Conservation (phyloP, 495 filamentous ascomycete genomes). For the Hapsidospora chrysogenum region DNA sequence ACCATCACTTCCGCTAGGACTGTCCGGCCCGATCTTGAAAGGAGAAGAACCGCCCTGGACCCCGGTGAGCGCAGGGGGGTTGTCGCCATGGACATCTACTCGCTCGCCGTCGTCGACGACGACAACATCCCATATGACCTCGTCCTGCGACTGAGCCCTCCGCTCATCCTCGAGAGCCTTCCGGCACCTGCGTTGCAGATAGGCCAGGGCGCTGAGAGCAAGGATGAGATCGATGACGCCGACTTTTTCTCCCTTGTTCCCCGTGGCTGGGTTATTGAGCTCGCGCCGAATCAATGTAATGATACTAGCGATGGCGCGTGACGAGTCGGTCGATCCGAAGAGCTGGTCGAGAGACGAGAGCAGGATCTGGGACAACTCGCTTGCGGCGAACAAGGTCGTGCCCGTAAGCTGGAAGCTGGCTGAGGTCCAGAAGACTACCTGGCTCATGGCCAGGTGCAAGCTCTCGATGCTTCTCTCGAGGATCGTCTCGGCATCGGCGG, state of each 20-base stretch:
- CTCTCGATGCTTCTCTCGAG: constrained; percentile 46
- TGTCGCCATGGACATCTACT: constrained; percentile 34
- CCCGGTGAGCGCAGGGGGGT: constrained; percentile 17
- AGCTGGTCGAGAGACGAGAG: constrained; percentile 55
- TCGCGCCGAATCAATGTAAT: constrained; percentile 57
- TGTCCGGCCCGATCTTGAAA: constrained; percentile 4
- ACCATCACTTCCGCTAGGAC: too few species aligned
- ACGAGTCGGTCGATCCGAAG: constrained; percentile 63
- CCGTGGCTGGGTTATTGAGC: constrained; percentile 45
- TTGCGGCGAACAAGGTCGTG: constrained; percentile 41
- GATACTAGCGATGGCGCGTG: constrained; percentile 64
- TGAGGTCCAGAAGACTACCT: constrained; percentile 48
- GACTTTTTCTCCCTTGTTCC: constrained; percentile 40
- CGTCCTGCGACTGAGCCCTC: constrained; percentile 34
- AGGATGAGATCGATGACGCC: constrained; percentile 48
- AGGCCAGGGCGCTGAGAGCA: constrained; percentile 52
- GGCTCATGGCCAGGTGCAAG: constrained; percentile 45
- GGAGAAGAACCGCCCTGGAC: constrained; percentile 6
- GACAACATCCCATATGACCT: constrained; percentile 67
- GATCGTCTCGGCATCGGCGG: constrained; percentile 42
- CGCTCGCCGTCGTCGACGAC: constrained; percentile 46
- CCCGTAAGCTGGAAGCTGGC: constrained; percentile 55
- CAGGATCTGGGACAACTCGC: constrained; percentile 46
- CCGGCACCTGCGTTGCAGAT: constrained; percentile 52
- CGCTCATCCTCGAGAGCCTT: constrained; percentile 39